A percentile compares a stretch with the other conserved stretches of the same genome.
Conservation (phyloP, 441 rosid genomes). For the Omphalea diandra region DNA sequence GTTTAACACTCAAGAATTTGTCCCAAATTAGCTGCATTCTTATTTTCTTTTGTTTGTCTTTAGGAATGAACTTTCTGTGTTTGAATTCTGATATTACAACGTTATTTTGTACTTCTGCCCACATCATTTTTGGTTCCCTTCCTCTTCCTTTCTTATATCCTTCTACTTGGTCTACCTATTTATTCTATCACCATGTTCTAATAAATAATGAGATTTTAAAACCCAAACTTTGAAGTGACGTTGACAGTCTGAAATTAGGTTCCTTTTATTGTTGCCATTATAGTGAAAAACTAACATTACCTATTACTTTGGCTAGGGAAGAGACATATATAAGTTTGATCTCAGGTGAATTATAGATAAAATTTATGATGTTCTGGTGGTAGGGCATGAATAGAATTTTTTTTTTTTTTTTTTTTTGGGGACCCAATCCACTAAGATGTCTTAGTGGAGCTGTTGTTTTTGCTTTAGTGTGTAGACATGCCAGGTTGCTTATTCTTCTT, state of each 20-base stretch:
- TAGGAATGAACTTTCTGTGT: neutral
- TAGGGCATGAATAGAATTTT: too few relatives aligned
- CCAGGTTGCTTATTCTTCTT: neutral
- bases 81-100: neutral
- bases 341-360: neutral
- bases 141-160: neutral
- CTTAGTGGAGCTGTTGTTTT: neutral
- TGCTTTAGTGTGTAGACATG: neutral
- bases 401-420: too few relatives aligned
- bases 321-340: too few relatives aligned
- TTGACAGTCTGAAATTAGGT: neutral
- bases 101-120: neutral
- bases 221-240: neutral
- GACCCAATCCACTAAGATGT: too few relatives aligned
- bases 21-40: neutral
- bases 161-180: neutral
- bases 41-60: neutral
- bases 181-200: neutral
- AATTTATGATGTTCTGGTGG: neutral
- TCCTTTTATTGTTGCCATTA: neutral
- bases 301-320: neutral
- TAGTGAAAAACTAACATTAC: neutral
- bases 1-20: neutral
- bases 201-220: neutral
- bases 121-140: neutral